phyloP scores from a whole-genome alignment of 2,329 filamentous ascomycete species.

The Coniochaeta prunicola region DNA sequence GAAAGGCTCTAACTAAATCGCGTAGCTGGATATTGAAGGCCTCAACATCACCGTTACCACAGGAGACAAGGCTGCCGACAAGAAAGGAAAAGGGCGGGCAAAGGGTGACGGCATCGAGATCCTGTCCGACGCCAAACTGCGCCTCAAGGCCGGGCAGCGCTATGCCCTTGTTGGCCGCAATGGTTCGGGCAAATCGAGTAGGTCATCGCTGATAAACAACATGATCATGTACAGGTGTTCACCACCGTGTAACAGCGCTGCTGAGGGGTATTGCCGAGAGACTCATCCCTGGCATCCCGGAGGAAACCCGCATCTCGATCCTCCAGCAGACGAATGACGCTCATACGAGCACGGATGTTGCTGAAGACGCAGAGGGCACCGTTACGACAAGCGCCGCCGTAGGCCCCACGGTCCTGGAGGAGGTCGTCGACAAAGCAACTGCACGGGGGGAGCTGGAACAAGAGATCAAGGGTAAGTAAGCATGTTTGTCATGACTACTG shows the following conservation, averaged over 20 bases:
- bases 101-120: conserved; percentile 54
- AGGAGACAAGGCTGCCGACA: conserved; percentile 21
- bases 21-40: conserved; percentile 62
- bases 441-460: conserved; percentile 48
- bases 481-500: not conserved
- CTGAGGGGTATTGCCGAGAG: conserved; percentile 71
- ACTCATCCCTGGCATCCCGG: conserved; percentile 68
- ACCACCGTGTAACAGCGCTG: conserved; percentile 41
- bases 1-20: conserved; percentile 47
- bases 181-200: conserved; percentile 76
- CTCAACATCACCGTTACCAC: conserved; percentile 61
- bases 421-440: conserved; percentile 57
- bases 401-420: conserved; percentile 48
- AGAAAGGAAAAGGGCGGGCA: conserved; percentile 38
- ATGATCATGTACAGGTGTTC: not conserved
- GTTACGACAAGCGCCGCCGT: conserved; percentile 1
- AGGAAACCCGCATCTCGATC: conserved; percentile 57
- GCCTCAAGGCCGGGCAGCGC: conserved; percentile 63
- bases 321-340: conserved; percentile 57
- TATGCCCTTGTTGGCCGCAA: conserved; percentile 78
- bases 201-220: conserved; percentile 16
- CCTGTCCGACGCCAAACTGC: conserved; percentile 60
- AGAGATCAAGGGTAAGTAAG: conserved; percentile 49
- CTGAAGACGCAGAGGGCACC: conserved; percentile 9
- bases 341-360: conserved; percentile 20